Percentiles rank a stretch among this genome's conserved stretches.
phyloP scores from a whole-genome alignment of 1,139 yeast genomes.

The Martiniozyma asiatica region DNA sequence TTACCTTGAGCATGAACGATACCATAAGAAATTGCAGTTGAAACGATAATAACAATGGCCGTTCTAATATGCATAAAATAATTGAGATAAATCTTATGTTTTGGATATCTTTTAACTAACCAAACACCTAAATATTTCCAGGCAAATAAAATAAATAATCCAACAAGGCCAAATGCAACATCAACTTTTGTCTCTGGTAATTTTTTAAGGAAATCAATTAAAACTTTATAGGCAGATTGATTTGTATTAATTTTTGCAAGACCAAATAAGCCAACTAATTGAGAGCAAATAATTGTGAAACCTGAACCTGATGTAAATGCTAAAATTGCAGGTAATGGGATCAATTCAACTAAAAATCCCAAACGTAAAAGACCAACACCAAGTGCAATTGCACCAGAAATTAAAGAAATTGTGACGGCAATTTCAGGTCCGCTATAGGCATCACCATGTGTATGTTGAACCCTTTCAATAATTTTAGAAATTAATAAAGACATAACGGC shows the following conservation, averaged over 20 bases:
- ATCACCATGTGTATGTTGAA: conserved; percentile 30
- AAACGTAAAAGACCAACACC: conserved; percentile 75
- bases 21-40: conserved; percentile 60
- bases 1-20: conserved; percentile 12
- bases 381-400: conserved; percentile 77
- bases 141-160: conserved; percentile 52
- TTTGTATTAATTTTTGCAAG: conserved; percentile 64
- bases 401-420: conserved; percentile 67
- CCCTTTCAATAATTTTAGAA: conserved; percentile 61
- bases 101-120: conserved; percentile 57
- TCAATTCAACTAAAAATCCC: conserved; percentile 81
- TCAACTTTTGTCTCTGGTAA: conserved; percentile 56
- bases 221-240: conserved; percentile 54
- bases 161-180: conserved; percentile 82
- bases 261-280: conserved; percentile 82
- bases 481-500: conserved; percentile 92
- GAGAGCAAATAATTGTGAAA: conserved; percentile 68
- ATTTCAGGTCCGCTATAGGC: conserved; percentile 48
- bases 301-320: conserved; percentile 97
- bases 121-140: conserved; percentile 51
- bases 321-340: conserved; percentile 84
- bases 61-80: conserved; percentile 68
- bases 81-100: conserved; percentile 40
- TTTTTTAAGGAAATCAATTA: conserved; percentile 61
- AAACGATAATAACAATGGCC: conserved; percentile 68